Base-by-base conservation (phyloP, 2,329 filamentous ascomycete species). In the Sporothrix schenckii region DNA sequence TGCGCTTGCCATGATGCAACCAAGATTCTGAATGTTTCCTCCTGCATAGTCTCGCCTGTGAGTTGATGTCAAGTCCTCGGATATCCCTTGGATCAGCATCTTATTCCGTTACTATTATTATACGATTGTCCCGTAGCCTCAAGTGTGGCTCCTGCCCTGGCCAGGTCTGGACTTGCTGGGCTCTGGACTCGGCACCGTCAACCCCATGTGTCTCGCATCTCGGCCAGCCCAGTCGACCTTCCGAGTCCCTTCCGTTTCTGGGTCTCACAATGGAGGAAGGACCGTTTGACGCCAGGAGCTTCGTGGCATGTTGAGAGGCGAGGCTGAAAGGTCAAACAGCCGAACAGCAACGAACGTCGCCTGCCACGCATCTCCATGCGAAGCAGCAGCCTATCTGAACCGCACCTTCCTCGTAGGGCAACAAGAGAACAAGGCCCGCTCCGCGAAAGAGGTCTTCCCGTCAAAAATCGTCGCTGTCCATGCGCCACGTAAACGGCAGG, bases 121-220 rank as follows among this genome's bases (percentile, higher is more conserved):
- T 44, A 44, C 11, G 0, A 44, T 44, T 44, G 0, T 16, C 11
- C 14, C 4, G 41, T 16, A 19, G 27, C 47, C 24, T 27, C 9
- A 16, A 47, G 27, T 21, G n/a, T 39, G 34, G 58, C 39, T 19
- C 21, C 39, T 63, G 41, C 13, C 9, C 21, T 47, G 58, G 21
- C 58, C 2, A 13, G 10, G 41, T 16, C 41, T 44, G 41, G 13
- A 44, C 41, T 10, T 14, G 9, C 60, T 63, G 56, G 56, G 41
- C 60, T 49, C 41, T 65, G 13, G 41, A 30, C 21, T n/a, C 13
- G 41, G 30, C 41, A 24, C 41, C 21, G 60, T 47, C 30, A 14
- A 21, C 60, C 44, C 60, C 60, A 19, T 65, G 41, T 34, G 60
- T 50, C 49, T 53, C 66, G 34, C 34, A 53, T 53, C 65, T 66